A percentile compares a stretch with the other conserved stretches of the same genome.
These are phyloP conservation scores for Phlegmacium glaucopus DNA, from an alignment of 768 basidiomycete species.

Conservation along the genomic window DNA sequence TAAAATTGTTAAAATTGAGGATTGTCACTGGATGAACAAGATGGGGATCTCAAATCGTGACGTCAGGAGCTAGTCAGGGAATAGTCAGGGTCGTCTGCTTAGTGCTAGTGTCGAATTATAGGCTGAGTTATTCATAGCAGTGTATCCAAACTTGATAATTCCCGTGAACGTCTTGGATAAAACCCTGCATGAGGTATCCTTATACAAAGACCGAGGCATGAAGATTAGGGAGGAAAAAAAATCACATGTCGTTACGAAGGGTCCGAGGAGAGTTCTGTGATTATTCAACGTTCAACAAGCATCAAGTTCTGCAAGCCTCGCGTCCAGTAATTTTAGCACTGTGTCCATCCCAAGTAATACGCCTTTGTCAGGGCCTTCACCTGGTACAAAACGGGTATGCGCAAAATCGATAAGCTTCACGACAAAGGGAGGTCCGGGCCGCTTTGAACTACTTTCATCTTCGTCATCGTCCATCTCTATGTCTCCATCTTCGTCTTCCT, in stretches of 20 bases:
- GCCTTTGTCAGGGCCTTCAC: conserved; percentile 75
- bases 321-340: conserved; percentile 56
- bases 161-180: too few species aligned
- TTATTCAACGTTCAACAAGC: neutral
- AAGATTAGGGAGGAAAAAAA: too few species aligned
- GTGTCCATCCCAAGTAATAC: conserved; percentile 75
- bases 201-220: too few species aligned
- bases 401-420: conserved; percentile 95
- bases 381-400: conserved; percentile 68
- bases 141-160: too few species aligned
- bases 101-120: too few species aligned
- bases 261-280: conserved; percentile 8
- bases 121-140: too few species aligned
- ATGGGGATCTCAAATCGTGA: too few species aligned
- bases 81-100: too few species aligned
- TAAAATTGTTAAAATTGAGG: too few species aligned
- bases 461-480: conserved; percentile 34
- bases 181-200: too few species aligned
- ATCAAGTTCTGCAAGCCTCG: conserved; percentile 45
- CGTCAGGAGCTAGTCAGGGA: too few species aligned
- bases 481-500: conserved; percentile 29
- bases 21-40: too few species aligned
- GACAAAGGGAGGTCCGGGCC: conserved; percentile 48
- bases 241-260: conserved; percentile 1
- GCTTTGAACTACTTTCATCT: conserved; percentile 29